phyloP scores from a whole-genome alignment of 2,329 filamentous ascomycete genomes.

The Sclerotinia glacialis region DNA sequence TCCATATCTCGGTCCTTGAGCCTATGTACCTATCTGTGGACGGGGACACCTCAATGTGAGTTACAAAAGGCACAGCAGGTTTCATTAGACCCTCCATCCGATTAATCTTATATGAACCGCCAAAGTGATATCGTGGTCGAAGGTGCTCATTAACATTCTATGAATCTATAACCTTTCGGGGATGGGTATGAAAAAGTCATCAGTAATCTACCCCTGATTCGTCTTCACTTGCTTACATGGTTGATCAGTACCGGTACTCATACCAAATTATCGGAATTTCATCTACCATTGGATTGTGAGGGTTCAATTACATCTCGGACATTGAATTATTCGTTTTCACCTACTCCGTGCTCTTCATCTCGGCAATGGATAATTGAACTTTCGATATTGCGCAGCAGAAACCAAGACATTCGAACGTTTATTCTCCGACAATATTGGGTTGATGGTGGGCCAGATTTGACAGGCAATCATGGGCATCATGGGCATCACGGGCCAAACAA shows the following conservation, averaged over 20 bases:
- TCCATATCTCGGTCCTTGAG: not conserved
- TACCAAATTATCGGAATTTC: not conserved
- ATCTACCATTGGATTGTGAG: not conserved
- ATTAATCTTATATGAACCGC: not conserved
- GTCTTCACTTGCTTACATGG: not conserved
- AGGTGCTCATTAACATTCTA: not conserved
- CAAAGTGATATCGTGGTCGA: not conserved
- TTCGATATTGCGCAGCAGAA: slow-evolving; percentile 9
- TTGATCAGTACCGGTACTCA: not conserved
- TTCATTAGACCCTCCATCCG: not conserved
- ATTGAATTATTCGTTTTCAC: not conserved
- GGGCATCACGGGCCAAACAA: slow-evolving; percentile 6
- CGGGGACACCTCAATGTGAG: not conserved
- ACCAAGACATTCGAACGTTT: not conserved
- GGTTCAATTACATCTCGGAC: slow-evolving; percentile 9
- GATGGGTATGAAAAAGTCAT: not conserved
- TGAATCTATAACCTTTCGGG: not conserved
- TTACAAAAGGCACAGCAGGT: not conserved
- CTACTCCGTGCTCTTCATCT: slow-evolving; percentile 5
- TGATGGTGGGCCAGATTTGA: not conserved
- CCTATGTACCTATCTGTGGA: not conserved
- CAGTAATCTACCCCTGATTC: slow-evolving; percentile 7
- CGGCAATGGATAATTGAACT: not conserved
- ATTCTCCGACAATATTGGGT: not conserved
- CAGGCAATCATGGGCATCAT: slow-evolving; percentile 5